Base-by-base conservation (phyloP, 1,284 basidiomycete species). In the Sporisorium reilianum region DNA sequence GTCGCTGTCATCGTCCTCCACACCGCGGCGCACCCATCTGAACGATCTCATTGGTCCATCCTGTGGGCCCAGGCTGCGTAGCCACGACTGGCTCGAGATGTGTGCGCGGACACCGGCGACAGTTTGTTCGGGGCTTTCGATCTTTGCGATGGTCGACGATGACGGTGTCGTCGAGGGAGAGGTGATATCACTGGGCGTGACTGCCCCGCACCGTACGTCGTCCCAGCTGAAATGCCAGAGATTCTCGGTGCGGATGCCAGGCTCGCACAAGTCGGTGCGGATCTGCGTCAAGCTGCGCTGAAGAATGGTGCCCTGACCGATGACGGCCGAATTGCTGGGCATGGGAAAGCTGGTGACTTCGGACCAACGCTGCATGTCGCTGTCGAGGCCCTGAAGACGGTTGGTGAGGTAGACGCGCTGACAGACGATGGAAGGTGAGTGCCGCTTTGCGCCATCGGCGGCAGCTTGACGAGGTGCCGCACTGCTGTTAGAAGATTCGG, bases 381-480 rank as follows among this genome's bases (percentile, higher is more conserved):
- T 63, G 16, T 76, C 74, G 48, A 72, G 51, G 11, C 64, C 74
- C 20, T 64, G 64, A 30, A 77, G 64, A 14, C 71, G 70, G 20
- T 77, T 77, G 38, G 55, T 64, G n/a, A 57, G 64, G 16, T 70
- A 62, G 9, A 77, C 42, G 9, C 63, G 61, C 52, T 77, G 75
- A 49, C 65, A 74, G 23, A 75, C 53, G 41, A 77, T 60, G 0
- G 71, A 28, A 2, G 75, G 75, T 9, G 62, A 60, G 3, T 23
- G 18, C 6, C 54, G 54, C 14, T 57, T 46, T 10, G 20, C 26
- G 5, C 10, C 11, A 14, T 20, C 20, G 18, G 44, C 22, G 16
- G 38, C 16, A 23, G 34, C 6, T 14, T 10, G 30, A 28, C 20
- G 16, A 22, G 30, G 9, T 2, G 20, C 20, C 36, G 40, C 7